Percentiles rank a stretch among this genome's conserved stretches.
These are phyloP conservation scores for Calonectria naviculata DNA, from an alignment of 2,329 filamentous ascomycete species.

Conservation along the genomic window DNA sequence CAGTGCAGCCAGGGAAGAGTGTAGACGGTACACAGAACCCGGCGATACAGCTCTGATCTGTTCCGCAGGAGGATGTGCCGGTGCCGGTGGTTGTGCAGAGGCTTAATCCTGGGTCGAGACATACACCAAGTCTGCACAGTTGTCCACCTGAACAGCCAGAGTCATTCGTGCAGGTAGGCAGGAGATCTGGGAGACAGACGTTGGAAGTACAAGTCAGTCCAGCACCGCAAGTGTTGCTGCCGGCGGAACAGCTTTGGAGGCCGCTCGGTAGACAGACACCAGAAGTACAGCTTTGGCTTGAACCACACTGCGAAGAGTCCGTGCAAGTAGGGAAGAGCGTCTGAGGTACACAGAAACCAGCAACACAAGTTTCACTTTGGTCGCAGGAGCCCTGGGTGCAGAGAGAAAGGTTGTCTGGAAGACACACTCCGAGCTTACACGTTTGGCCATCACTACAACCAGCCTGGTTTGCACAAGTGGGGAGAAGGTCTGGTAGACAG, in stretches of 20 bases:
- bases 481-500: neutral
- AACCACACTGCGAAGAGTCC: neutral
- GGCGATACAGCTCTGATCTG: neutral
- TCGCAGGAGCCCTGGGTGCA: neutral
- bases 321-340: neutral
- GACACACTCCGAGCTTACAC: conserved; percentile 6
- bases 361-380: neutral
- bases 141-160: neutral
- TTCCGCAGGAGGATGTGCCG: neutral
- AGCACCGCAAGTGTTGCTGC: neutral
- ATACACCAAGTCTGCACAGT: neutral
- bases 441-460: neutral
- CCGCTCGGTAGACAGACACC: conserved; percentile 4
- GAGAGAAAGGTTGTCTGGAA: neutral
- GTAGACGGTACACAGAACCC: neutral
- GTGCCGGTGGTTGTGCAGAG: neutral
- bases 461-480: neutral
- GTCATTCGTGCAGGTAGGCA: neutral
- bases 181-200: neutral
- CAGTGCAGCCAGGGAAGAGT: neutral
- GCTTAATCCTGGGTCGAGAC: neutral
- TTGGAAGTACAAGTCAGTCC: neutral
- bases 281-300: neutral
- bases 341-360: conserved; percentile 1
- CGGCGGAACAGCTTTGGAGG: neutral